phyloP scores from a whole-genome alignment of 1,284 basidiomycete genomes.

The Trichosporon faecale region DNA sequence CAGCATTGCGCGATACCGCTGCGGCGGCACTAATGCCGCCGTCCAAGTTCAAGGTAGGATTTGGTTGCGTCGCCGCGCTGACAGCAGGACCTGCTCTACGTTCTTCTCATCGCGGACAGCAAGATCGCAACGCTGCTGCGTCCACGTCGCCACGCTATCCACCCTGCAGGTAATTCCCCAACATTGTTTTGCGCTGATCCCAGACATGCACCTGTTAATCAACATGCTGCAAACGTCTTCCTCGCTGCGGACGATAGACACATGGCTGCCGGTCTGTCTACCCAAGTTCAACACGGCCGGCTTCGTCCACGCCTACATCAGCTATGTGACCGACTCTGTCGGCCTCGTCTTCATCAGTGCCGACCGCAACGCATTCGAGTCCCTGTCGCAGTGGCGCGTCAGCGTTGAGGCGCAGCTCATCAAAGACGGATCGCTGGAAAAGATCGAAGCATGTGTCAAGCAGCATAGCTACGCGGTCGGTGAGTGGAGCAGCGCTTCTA shows the following conservation, averaged over 20 bases:
- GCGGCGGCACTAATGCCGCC: constrained; percentile 73
- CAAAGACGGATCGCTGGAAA: constrained; percentile 59
- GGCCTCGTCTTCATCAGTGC: constrained; percentile 54
- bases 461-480: constrained; percentile 49
- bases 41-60: constrained; percentile 71
- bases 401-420: constrained; percentile 64
- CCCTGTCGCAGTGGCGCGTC: constrained; percentile 65
- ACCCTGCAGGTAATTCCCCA: constrained; percentile 69
- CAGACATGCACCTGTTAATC: constrained; percentile 81
- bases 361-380: constrained; percentile 53
- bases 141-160: constrained; percentile 88
- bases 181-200: constrained; percentile 2
- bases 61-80: not conserved
- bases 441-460: constrained; percentile 34
- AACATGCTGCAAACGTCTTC: constrained; percentile 66
- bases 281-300: constrained; percentile 88
- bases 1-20: constrained; percentile 63
- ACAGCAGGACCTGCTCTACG: constrained; percentile 80
- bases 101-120: constrained; percentile 74
- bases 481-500: constrained; percentile 23
- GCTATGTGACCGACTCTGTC: constrained; percentile 58
- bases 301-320: constrained; percentile 90
- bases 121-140: constrained; percentile 82
- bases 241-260: constrained; percentile 71
- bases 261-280: constrained; percentile 92